phyloP scores from a whole-genome alignment of 768 basidiomycete species.

The Leccinum disarticulatum region DNA sequence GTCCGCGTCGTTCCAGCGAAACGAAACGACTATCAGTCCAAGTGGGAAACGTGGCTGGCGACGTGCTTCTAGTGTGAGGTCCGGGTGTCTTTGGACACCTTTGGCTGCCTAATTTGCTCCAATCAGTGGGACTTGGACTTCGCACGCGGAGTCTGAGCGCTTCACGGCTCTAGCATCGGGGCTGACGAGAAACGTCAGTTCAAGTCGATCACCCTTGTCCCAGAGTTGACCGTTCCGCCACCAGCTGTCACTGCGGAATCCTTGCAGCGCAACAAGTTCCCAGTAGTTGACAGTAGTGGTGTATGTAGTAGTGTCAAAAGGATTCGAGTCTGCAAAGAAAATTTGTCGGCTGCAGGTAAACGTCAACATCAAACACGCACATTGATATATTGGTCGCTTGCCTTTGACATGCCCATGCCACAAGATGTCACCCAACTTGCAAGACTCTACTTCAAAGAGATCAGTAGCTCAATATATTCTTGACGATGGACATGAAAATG shows the following conservation, averaged over 20 bases:
- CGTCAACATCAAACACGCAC: background rate
- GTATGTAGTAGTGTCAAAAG: background rate
- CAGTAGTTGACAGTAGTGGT: background rate
- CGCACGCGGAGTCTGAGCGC: too few relatives aligned
- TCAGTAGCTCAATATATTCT: background rate
- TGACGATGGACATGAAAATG: background rate
- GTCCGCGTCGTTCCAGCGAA: too few relatives aligned
- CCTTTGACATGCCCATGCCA: background rate
- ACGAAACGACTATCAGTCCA: too few relatives aligned
- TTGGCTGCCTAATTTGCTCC: too few relatives aligned
- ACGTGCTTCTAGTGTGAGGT: too few relatives aligned
- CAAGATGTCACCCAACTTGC: background rate
- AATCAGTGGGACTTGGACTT: too few relatives aligned
- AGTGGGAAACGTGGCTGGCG: too few relatives aligned
- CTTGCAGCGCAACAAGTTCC: background rate
- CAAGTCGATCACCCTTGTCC: background rate
- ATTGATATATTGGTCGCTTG: background rate
- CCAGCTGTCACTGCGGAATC: background rate
- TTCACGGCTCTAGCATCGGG: too few relatives aligned
- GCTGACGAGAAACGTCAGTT: too few relatives aligned
- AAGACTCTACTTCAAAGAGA: too few relatives aligned
- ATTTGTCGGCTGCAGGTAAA: background rate
- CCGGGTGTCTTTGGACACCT: too few relatives aligned
- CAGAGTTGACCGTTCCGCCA: background rate
- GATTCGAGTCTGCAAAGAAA: background rate